phyloP scores from a whole-genome alignment of 768 basidiomycete species.

The Nevesoporus exiguus region DNA sequence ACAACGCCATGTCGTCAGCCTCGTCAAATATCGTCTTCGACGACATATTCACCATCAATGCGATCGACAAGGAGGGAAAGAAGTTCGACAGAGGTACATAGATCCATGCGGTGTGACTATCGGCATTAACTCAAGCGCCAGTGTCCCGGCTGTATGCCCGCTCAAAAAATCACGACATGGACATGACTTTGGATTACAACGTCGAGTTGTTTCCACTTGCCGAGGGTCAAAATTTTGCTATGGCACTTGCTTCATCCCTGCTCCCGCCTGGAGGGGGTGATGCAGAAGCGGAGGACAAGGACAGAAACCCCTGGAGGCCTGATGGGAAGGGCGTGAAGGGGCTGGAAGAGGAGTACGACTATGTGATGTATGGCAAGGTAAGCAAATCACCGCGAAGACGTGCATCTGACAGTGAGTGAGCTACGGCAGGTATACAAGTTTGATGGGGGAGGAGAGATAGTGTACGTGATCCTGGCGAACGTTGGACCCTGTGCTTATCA shows the following conservation, averaged over 20 bases:
- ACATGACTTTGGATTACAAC: slow-evolving; percentile 92
- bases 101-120: background rate
- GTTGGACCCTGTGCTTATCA: slow-evolving; percentile 1
- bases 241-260: slow-evolving; percentile 84
- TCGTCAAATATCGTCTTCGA: slow-evolving; percentile 85
- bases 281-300: slow-evolving; percentile 62
- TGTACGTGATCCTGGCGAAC: slow-evolving; percentile 44
- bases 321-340: slow-evolving; percentile 78
- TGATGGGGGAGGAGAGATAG: slow-evolving; percentile 82
- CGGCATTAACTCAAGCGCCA: slow-evolving; percentile 31
- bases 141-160: slow-evolving; percentile 89
- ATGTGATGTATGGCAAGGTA: slow-evolving; percentile 99
- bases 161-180: slow-evolving; percentile 91
- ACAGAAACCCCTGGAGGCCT: slow-evolving; percentile 79
- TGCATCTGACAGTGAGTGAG: slow-evolving; percentile 11
- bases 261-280: slow-evolving; percentile 53
- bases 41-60: slow-evolving; percentile 85
- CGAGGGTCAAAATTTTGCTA: slow-evolving; percentile 66
- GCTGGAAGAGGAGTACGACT: slow-evolving; percentile 94
- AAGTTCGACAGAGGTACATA: slow-evolving; percentile 91
- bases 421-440: slow-evolving; percentile 86
- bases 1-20: slow-evolving; percentile 46
- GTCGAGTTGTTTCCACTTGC: slow-evolving; percentile 81
- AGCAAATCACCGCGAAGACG: background rate
- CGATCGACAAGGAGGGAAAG: slow-evolving; percentile 88